These are phyloP conservation scores for Orbilia oligospora DNA, from an alignment of 2,329 filamentous ascomycete species.

Conservation along the genomic window DNA sequence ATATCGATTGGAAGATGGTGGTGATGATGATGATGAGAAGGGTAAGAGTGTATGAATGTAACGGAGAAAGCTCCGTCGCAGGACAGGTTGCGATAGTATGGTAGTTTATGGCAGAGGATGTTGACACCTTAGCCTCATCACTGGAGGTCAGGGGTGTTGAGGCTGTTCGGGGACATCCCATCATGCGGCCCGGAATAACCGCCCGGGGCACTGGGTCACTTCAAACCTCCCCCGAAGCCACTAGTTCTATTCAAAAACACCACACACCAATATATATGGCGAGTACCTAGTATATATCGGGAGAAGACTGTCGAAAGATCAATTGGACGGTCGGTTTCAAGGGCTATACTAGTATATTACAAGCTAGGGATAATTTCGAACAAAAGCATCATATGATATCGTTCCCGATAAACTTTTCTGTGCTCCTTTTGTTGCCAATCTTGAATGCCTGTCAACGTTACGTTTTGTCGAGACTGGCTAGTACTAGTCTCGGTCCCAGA, in stretches of 20 bases:
- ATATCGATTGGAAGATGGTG: neutral
- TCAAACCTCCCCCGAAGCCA: neutral
- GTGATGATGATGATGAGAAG: neutral
- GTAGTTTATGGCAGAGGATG: constrained; percentile 16
- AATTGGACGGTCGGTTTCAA: neutral
- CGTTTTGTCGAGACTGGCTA: too few species aligned
- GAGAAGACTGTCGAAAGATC: neutral
- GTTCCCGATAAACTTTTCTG: neutral
- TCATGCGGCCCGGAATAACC: constrained; percentile 47
- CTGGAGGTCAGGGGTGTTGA: constrained; percentile 33
- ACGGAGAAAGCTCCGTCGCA: constrained; percentile 22
- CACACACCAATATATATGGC: too few species aligned
- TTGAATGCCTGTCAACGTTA: neutral
- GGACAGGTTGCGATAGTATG: neutral
- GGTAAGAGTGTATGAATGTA: neutral
- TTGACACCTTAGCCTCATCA: constrained; percentile 60
- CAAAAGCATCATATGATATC: too few species aligned
- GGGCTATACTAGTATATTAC: constrained; percentile 18
- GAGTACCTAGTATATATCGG: too few species aligned
- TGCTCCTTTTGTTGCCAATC: neutral
- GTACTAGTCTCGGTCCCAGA: too few species aligned
- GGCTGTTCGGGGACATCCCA: constrained; percentile 36
- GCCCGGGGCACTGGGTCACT: constrained; percentile 5
- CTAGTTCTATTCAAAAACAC: neutral
- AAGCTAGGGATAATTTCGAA: constrained; percentile 1